Percentiles rank a stretch among this genome's conserved stretches.
Evolutionary conservation across 2,329 filamentous ascomycete genomes (phyloP).

Genomic region (Fusarium marasasianum): DNA sequence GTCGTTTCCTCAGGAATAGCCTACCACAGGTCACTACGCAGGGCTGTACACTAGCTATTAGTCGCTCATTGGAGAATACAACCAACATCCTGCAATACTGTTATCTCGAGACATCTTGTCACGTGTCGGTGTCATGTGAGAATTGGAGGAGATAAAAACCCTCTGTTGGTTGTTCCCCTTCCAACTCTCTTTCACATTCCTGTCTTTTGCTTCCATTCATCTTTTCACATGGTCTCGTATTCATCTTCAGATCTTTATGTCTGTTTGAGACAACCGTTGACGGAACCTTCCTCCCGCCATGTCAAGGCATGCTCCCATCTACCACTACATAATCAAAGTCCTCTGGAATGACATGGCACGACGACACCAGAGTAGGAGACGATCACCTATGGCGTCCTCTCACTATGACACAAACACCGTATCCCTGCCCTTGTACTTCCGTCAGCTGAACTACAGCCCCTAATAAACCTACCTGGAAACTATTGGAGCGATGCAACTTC

Average conservation of each 20-base stretch:
- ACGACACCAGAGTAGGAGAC: not conserved
- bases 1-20: not conserved
- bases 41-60: conserved; percentile 1
- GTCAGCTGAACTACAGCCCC: not conserved
- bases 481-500: not conserved
- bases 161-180: not conserved
- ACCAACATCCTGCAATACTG: conserved; percentile 1
- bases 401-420: not conserved
- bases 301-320: not conserved
- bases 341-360: not conserved
- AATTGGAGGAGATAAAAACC: not conserved
- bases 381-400: not conserved
- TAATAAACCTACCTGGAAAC: not conserved
- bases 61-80: conserved; percentile 19
- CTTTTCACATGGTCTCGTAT: not conserved
- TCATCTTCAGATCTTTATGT: not conserved
- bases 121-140: not conserved
- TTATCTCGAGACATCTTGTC: not conserved
- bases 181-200: not conserved
- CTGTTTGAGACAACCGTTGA: not conserved
- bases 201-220: not conserved
- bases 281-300: not conserved
- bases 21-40: not conserved
- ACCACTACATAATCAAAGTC: not conserved
- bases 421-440: not conserved